These are phyloP conservation scores for Coelastrella sp. DNA, from an alignment of 139 green algal genomes.

Conservation along the genomic window DNA sequence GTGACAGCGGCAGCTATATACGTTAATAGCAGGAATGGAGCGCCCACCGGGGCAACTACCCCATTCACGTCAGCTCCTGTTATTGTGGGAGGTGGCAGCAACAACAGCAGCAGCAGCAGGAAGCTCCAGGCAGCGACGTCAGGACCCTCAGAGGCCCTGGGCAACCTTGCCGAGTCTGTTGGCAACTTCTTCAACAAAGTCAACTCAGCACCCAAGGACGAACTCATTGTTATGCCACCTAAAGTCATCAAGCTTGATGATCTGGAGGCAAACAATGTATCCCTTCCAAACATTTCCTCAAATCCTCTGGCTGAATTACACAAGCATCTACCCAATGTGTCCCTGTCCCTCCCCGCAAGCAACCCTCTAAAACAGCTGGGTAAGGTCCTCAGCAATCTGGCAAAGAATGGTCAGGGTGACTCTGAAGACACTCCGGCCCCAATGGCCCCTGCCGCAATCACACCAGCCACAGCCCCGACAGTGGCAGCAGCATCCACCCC, in stretches of 20 bases:
- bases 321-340: background rate
- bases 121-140: constrained; percentile 6
- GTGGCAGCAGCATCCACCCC: background rate
- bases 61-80: constrained; percentile 22
- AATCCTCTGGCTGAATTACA: background rate
- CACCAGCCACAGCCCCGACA: background rate
- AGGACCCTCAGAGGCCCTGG: background rate
- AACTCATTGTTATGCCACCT: background rate
- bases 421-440: background rate
- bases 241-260: background rate
- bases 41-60: constrained; percentile 26
- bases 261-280: background rate
- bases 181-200: background rate
- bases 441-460: background rate
- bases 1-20: constrained; percentile 19
- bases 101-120: background rate
- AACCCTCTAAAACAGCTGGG: background rate
- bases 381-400: background rate
- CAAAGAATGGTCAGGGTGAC: background rate
- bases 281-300: background rate
- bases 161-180: background rate
- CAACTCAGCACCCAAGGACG: background rate
- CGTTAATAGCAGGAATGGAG: constrained; percentile 45
- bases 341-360: background rate
- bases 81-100: background rate